Conservation (phyloP, 2,329 filamentous ascomycete genomes). For the Diaporthe ilicicola region DNA sequence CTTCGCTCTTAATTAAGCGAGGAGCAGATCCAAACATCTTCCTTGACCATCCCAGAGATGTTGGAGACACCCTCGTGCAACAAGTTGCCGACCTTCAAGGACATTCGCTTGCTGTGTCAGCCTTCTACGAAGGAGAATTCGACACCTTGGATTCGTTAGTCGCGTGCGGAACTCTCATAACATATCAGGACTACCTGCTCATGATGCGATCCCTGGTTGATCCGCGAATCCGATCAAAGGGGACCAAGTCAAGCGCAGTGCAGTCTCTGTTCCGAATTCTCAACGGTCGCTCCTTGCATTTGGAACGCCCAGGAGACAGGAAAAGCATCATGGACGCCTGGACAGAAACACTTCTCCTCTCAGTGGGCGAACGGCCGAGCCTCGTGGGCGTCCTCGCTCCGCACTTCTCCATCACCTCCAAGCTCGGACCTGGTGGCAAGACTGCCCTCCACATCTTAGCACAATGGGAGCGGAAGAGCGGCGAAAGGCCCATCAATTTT, state of each 20-base stretch:
- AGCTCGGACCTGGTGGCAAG: neutral
- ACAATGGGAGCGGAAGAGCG: neutral
- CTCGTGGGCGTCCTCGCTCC: neutral
- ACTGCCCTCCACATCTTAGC: neutral
- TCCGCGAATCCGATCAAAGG: neutral
- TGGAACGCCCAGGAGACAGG: neutral
- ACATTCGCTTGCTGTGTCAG: neutral
- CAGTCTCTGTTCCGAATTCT: neutral
- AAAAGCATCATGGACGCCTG: neutral
- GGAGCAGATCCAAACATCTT: neutral
- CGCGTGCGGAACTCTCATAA: neutral
- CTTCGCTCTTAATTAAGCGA: neutral
- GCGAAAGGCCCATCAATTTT: neutral
- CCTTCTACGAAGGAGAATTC: neutral
- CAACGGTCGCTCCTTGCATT: neutral
- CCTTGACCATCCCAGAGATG: neutral
- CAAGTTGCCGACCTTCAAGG: neutral
- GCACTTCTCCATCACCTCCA: neutral
- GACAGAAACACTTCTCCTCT: neutral
- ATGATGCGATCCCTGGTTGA: neutral
- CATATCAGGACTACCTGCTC: neutral
- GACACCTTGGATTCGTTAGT: neutral
- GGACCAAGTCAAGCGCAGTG: neutral
- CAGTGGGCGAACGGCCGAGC: neutral
- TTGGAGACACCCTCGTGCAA: neutral